Base-by-base conservation (phyloP, 305 asterid genomes). In the Caryopteris hybrid region DNA sequence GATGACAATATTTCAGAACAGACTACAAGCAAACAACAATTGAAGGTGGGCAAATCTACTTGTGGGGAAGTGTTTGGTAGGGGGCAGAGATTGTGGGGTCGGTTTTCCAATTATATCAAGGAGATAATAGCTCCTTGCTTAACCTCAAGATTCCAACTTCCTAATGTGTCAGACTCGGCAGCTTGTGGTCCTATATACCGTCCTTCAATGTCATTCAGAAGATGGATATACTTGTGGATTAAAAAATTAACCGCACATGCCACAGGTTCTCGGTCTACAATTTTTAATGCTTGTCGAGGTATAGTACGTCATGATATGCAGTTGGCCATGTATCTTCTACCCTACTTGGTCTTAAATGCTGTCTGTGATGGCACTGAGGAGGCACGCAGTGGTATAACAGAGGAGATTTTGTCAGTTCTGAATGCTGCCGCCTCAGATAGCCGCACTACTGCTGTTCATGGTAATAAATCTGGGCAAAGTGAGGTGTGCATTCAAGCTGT, bases 51-150 rank as follows among this genome's bases (percentile, higher is more conserved):
- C 12, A 82, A 73, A 80, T 76, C 85, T 74, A 53, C 76, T 67
- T n/a, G 76, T 51, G 73, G 66, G 75, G 71, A 77, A 73, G 67
- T 77, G 85, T 63, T 67, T 68, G 88, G 72, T 43, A 83, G 96
- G 84, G 99, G 97, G 54, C 96, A 87, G 85, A 86, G 81, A 74
- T 64, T 94, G 81, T 94, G 99, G 99, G 91, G 82, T 69, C 90
- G 97, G 39, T 94, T 94, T 80, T 94, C 99, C 76, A 85, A 81
- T 83, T 94, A 94, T 76, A 82, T 91, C 51, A 94, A 91, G 83
- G 99, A 94, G 90, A 91, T 94, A 74, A 94, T 94, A 66, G 99
- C 96, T 61, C 99, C 99, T 86, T 94, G 96, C 87, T 86, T 94
- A 78, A 89, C 99, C 78, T 94, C 99, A 75, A 87, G 84, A 68